Evolutionary conservation across 1,284 basidiomycete species (phyloP).

Genomic region (Megacollybia platyphylla): DNA sequence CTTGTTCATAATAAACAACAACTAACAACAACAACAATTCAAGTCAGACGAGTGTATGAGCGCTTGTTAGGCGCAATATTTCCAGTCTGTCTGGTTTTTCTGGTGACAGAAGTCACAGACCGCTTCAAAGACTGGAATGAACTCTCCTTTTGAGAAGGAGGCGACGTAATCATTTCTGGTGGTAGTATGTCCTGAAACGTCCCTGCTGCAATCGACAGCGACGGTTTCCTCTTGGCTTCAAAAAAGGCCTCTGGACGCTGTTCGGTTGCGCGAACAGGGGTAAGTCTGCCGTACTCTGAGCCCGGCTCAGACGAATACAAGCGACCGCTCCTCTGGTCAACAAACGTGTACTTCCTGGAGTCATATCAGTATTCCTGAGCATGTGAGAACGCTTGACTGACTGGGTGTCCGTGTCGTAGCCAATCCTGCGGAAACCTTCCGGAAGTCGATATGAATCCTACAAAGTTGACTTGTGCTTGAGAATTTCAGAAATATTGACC

Average conservation of each 20-base stretch:
- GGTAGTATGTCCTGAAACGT: slow-evolving; percentile 1
- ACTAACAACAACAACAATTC: background rate
- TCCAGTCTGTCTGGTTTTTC: too few relatives aligned
- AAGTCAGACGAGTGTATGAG: too few relatives aligned
- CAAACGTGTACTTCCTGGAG: background rate
- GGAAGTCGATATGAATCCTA: slow-evolving; percentile 1
- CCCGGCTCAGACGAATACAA: background rate
- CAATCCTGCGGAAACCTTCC: slow-evolving; percentile 1
- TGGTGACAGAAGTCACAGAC: too few relatives aligned
- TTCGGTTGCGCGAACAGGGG: background rate
- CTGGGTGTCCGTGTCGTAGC: background rate
- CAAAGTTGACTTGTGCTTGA: background rate
- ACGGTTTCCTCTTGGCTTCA: background rate
- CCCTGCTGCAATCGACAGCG: background rate
- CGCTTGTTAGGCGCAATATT: too few relatives aligned
- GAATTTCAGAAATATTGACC: background rate
- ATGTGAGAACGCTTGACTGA: background rate
- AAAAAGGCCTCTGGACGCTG: background rate
- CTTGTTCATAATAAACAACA: background rate
- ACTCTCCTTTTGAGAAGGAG: background rate
- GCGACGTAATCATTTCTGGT: background rate
- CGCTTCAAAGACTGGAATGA: too few relatives aligned
- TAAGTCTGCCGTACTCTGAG: background rate
- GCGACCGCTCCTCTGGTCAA: background rate
- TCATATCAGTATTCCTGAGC: too few relatives aligned